These are phyloP conservation scores for Elaeis guineensis DNA, from an alignment of 176 grass and related monocot species.

Conservation along the genomic window DNA sequence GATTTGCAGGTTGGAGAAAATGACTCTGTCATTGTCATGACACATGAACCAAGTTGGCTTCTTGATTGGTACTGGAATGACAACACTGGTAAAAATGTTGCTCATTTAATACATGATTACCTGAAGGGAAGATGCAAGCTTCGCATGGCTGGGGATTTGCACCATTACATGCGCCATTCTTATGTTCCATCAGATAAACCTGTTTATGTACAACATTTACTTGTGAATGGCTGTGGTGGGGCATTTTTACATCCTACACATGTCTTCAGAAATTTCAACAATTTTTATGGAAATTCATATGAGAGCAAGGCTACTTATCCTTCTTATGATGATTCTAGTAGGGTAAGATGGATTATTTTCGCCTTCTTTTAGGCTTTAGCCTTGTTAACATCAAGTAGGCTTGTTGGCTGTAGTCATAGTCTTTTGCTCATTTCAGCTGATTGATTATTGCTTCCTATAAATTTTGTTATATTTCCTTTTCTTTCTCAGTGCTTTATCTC, in stretches of 20 bases:
- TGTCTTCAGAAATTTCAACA: slow-evolving; percentile 68
- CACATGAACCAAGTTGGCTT: slow-evolving; percentile 96
- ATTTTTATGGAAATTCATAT: slow-evolving; percentile 78
- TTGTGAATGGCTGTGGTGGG: slow-evolving; percentile 97
- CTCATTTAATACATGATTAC: slow-evolving; percentile 77
- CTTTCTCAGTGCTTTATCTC: background rate
- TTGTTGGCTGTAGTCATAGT: slow-evolving; percentile 2
- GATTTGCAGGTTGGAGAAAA: slow-evolving; percentile 62
- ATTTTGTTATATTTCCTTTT: slow-evolving; percentile 16
- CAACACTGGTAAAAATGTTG: slow-evolving; percentile 58
- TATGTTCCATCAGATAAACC: slow-evolving; percentile 33
- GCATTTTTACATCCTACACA: slow-evolving; percentile 97
- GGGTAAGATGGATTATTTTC: slow-evolving; percentile 40
- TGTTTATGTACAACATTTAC: slow-evolving; percentile 77
- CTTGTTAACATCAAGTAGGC: too few relatives aligned
- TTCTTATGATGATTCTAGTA: slow-evolving; percentile 81
- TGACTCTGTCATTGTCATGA: slow-evolving; percentile 86
- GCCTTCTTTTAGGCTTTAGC: background rate
- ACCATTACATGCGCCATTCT: slow-evolving; percentile 99
- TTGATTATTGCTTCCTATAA: too few relatives aligned
- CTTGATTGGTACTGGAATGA: slow-evolving; percentile 98
- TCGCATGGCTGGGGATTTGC: slow-evolving; percentile 91
- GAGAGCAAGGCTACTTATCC: slow-evolving; percentile 77
- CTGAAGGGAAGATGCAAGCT: slow-evolving; percentile 83
- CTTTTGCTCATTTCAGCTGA: background rate